These are phyloP conservation scores for Chamaecrista fasciculata DNA, from an alignment of 306 rosid species.

Conservation along the genomic window DNA sequence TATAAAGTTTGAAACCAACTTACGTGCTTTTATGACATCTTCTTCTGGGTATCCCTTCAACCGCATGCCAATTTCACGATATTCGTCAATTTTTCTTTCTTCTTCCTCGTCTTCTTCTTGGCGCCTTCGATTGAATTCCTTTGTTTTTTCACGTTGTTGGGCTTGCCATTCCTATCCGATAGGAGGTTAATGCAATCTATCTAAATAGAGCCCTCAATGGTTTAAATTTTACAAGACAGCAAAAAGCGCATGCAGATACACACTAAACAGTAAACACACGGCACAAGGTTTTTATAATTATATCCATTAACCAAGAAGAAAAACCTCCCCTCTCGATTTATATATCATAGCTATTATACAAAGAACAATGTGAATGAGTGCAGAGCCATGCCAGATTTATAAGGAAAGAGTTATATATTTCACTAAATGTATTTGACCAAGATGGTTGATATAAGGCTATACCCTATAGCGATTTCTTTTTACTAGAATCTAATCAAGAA, in stretches of 20 bases:
- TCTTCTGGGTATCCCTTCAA: slow-evolving; percentile 81
- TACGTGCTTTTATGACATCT: slow-evolving; percentile 71
- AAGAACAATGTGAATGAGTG: background rate
- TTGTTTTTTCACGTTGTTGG: slow-evolving; percentile 62
- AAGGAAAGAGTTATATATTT: background rate
- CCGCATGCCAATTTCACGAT: slow-evolving; percentile 80
- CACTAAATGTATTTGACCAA: background rate
- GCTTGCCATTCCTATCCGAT: slow-evolving; percentile 91
- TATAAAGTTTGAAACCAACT: slow-evolving; percentile 71
- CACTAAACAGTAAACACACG: too few species aligned
- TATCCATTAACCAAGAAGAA: background rate
- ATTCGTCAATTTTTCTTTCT: slow-evolving; percentile 72
- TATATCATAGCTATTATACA: slow-evolving; percentile 15
- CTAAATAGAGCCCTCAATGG: slow-evolving; percentile 27
- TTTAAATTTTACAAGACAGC: slow-evolving; percentile 12
- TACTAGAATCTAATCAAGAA: background rate
- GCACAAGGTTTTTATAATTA: background rate
- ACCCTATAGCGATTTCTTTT: background rate
- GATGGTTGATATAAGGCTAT: background rate
- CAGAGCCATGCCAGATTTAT: background rate
- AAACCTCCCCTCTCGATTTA: slow-evolving; percentile 11
- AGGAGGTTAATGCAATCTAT: slow-evolving; percentile 38
- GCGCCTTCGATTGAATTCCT: slow-evolving; percentile 54
- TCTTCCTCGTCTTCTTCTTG: slow-evolving; percentile 83
- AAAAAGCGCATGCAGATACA: background rate